phyloP scores from a whole-genome alignment of 768 basidiomycete species.

The Tephrocybe sp. region DNA sequence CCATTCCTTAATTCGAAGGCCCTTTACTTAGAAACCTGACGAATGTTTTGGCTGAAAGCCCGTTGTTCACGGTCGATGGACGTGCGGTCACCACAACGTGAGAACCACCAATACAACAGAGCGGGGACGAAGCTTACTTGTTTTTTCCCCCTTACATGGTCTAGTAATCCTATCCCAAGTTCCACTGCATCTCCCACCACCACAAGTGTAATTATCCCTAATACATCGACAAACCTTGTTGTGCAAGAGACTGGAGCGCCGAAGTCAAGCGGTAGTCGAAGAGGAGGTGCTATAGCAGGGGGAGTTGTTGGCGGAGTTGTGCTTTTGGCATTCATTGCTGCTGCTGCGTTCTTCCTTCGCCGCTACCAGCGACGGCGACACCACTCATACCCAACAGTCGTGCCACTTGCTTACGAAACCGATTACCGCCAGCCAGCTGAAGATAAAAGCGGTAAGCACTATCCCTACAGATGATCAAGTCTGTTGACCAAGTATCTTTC shows the following conservation, averaged over 20 bases:
- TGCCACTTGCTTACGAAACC: not conserved
- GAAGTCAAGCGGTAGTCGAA: not conserved
- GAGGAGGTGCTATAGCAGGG: not conserved
- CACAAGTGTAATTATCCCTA: not conserved
- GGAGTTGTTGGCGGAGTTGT: constrained; percentile 3
- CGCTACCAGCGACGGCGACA: not conserved
- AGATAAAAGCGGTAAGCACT: not conserved
- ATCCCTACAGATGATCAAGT: not conserved
- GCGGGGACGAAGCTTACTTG: not conserved
- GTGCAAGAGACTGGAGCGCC: not conserved
- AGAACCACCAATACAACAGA: not conserved
- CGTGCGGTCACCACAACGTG: constrained; percentile 8
- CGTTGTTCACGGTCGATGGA: constrained; percentile 3
- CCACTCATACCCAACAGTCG: not conserved
- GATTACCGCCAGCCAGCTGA: not conserved
- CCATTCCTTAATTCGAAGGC: too few species aligned
- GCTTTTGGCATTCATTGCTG: not conserved
- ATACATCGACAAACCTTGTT: too few species aligned
- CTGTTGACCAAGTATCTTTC: not conserved
- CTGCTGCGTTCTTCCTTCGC: not conserved
- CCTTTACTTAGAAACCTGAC: not conserved
- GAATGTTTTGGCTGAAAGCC: constrained; percentile 1
- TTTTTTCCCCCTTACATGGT: not conserved
- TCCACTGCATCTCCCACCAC: not conserved
- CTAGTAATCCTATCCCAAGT: not conserved